Conservation (phyloP, 306 rosid species). For the Elaeagnus macrophylla region DNA sequence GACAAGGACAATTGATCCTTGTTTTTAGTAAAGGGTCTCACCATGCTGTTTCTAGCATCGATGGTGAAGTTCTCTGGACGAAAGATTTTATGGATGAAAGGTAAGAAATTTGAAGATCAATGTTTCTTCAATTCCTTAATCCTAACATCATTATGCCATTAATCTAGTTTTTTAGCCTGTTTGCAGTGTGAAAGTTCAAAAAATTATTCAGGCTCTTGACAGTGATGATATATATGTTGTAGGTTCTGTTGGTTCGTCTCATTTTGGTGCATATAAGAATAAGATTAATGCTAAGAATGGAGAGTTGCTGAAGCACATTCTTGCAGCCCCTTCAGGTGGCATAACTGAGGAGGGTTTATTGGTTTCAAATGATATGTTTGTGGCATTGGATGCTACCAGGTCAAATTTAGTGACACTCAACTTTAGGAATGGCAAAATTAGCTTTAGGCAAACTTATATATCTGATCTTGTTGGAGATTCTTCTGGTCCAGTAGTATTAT, state of each 20-base stretch:
- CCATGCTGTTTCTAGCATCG: slow-evolving; percentile 72
- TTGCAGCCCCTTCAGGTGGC: slow-evolving; percentile 42
- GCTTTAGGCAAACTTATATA: no score
- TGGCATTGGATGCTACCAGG: slow-evolving; percentile 57
- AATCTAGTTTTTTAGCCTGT: slow-evolving; percentile 26
- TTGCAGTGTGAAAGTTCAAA: slow-evolving; percentile 73
- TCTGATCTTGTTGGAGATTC: no score
- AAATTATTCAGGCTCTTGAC: slow-evolving; percentile 49
- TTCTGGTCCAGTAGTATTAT: no score
- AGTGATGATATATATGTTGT: slow-evolving; percentile 46
- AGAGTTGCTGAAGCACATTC: slow-evolving; percentile 52
- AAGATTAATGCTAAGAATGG: slow-evolving; percentile 61
- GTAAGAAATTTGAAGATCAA: slow-evolving; percentile 27
- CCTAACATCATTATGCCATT: slow-evolving; percentile 18
- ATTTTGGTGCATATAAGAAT: slow-evolving; percentile 47
- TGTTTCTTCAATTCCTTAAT: slow-evolving; percentile 10
- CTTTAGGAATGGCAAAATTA: slow-evolving; percentile 7
- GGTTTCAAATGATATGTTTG: slow-evolving; percentile 57
- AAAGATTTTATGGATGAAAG: slow-evolving; percentile 61
- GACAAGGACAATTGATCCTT: slow-evolving; percentile 69
- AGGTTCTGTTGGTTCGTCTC: slow-evolving; percentile 60
- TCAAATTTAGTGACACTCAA: slow-evolving; percentile 55
- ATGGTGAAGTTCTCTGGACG: slow-evolving; percentile 76
- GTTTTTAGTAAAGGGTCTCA: slow-evolving; percentile 62
- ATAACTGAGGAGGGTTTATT: slow-evolving; percentile 58